Percentiles rank a stretch among this genome's conserved stretches.
phyloP scores from a whole-genome alignment of 208 protist genomes.

The Wallacemonas rigidus region DNA sequence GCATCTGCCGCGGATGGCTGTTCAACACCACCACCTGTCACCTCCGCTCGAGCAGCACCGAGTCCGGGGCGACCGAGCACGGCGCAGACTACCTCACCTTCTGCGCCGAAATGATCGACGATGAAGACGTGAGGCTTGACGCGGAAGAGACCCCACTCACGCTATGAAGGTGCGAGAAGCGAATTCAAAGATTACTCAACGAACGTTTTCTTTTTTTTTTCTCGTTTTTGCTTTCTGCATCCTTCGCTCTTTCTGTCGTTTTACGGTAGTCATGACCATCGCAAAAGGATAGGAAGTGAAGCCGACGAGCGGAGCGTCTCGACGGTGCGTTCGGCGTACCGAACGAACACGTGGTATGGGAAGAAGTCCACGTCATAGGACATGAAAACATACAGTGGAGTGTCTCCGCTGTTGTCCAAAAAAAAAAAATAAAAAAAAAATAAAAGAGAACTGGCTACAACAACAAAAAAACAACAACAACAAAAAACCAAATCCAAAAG shows the following conservation, averaged over 20 bases:
- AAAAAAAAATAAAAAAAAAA: constrained; percentile 2
- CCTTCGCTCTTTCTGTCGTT: constrained; percentile 17
- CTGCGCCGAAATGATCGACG: constrained; percentile 11
- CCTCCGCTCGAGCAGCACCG: constrained; percentile 12
- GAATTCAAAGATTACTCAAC: neutral
- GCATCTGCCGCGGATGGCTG: constrained; percentile 16
- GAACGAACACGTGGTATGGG: too few species aligned
- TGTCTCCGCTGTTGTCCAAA: neutral
- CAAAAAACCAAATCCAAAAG: neutral
- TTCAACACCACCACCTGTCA: constrained; percentile 12
- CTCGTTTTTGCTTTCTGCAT: constrained; percentile 6
- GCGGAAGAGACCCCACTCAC: constrained; percentile 5
- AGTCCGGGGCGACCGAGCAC: constrained; percentile 1
- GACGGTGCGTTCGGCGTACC: too few species aligned
- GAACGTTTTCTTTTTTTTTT: constrained; percentile 4
- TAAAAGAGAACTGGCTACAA: neutral
- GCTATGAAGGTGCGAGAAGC: neutral
- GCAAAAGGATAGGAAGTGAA: too few species aligned
- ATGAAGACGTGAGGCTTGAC: constrained; percentile 6
- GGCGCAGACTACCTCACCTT: constrained; percentile 5
- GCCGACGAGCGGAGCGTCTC: too few species aligned
- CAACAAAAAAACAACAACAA: neutral
- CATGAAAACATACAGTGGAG: neutral
- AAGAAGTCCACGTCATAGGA: too few species aligned
- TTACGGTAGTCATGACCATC: neutral